Evolutionary conservation across 2,329 filamentous ascomycete genomes (phyloP), one percentile per base, ranked within the genome.

Genomic region (Trichophyton simii): DNA sequence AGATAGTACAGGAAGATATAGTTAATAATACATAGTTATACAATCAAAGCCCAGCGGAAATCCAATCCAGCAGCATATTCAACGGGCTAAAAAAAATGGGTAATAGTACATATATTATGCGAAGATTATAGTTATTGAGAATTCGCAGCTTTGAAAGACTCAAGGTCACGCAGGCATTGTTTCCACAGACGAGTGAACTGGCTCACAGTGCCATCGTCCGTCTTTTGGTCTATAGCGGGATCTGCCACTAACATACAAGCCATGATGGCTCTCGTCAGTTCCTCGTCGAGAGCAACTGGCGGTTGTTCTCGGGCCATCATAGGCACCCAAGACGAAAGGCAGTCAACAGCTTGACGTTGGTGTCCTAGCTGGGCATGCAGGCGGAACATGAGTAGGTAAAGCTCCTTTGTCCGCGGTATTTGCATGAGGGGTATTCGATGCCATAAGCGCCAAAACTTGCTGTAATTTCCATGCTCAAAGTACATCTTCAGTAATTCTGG

Each of bases 371-470:
- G 68, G 0, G 80, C 78, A 60, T 84, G 76, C 31, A 75, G 68
- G 13, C 70, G 65, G 68, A 83, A 86, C 28, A 84, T 73, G 38
- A 79, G 72, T 2, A 73, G 70, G 68, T 88, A 89, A 65, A 86
- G 75, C 15, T 69, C 68, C n/a, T 74, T 67, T 0, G 80, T 79
- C 20, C 85, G 81, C 0, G 76, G 66, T 7, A 71, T 68, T 44
- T 77, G 72, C 65, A 80, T 78, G 46, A 80, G 76, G 13, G 84
- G 73, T 3, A 82, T 78, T 61, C 79, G 76, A 60, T 79, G 78
- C 78, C 86, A 88, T 8, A 78, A 68, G 20, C 82, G 76, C 84
- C 83, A 87, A 67, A 88, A 83, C 4, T 75, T 74, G 15, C 78
- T 70, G 78, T 83, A 86, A 65, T 83, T 73, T 18, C 69, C 67